Conservation (phyloP, 345 rosid genomes). For the Chamaenerion angustifolium region DNA sequence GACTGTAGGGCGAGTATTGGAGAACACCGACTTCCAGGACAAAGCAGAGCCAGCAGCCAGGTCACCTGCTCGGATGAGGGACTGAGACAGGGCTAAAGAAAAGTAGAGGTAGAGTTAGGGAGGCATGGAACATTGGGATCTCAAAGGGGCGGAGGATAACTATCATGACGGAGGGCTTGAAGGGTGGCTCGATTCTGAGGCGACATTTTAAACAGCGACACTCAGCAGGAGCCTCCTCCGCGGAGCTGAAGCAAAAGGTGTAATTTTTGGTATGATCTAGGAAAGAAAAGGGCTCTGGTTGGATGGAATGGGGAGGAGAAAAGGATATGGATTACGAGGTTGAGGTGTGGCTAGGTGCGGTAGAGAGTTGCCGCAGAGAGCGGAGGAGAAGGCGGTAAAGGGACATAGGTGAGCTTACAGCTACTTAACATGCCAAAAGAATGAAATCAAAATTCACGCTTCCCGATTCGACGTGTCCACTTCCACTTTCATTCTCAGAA, state of each 20-base stretch:
- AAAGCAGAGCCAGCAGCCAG: constrained; percentile 72
- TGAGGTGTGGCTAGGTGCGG: constrained; percentile 3
- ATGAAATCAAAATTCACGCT: too few species aligned
- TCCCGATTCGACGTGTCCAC: too few species aligned
- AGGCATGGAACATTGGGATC: constrained; percentile 88
- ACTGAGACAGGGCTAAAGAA: constrained; percentile 70
- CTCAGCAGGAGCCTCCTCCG: constrained; percentile 93
- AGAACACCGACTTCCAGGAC: constrained; percentile 59
- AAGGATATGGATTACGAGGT: constrained; percentile 13
- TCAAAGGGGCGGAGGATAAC: constrained; percentile 38
- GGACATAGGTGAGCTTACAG: constrained; percentile 42
- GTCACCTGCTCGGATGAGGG: constrained; percentile 76
- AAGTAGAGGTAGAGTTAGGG: constrained; percentile 67
- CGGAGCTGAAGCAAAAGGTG: constrained; percentile 56
- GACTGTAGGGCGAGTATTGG: too few species aligned
- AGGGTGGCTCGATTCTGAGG: constrained; percentile 85
- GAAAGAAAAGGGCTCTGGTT: constrained; percentile 12
- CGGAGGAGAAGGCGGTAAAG: constrained; percentile 35
- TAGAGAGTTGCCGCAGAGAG: constrained; percentile 8
- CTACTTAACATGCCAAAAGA: too few species aligned
- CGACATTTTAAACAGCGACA: constrained; percentile 86
- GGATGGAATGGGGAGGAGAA: constrained; percentile 1
- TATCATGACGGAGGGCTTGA: constrained; percentile 60
- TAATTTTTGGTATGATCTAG: constrained; percentile 14
- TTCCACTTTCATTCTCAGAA: too few species aligned